phyloP scores from a whole-genome alignment of 805 yeast species.

The Candida boleticola region DNA sequence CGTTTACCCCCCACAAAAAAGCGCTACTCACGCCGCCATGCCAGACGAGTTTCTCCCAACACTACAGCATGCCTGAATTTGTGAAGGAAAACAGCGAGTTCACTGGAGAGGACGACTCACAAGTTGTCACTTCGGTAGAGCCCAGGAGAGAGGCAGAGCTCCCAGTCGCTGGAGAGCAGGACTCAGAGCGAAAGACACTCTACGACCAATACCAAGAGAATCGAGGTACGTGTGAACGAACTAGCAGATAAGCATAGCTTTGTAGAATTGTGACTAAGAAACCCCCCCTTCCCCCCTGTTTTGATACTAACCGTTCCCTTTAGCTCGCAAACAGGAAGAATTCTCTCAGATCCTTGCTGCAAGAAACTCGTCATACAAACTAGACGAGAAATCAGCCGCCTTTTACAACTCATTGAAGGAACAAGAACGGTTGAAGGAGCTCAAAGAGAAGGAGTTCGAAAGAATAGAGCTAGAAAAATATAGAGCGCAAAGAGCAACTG shows the following conservation, averaged over 20 bases:
- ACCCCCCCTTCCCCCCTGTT: too few species aligned
- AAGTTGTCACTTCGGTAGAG: neutral
- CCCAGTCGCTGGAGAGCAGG: constrained; percentile 11
- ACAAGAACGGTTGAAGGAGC: constrained; percentile 17
- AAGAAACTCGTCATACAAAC: constrained; percentile 39
- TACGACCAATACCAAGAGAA: constrained; percentile 42
- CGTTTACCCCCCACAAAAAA: too few species aligned
- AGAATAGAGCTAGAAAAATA: constrained; percentile 17
- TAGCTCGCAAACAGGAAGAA: constrained; percentile 32
- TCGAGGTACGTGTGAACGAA: constrained; percentile 32
- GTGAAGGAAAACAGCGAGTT: constrained; percentile 10
- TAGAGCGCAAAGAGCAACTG: constrained; percentile 1
- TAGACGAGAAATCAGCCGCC: constrained; percentile 34
- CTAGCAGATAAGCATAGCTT: too few species aligned
- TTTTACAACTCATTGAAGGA: constrained; percentile 30
- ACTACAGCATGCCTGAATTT: constrained; percentile 13
- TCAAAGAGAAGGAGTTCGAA: constrained; percentile 19
- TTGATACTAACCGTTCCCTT: neutral
- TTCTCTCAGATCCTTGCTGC: constrained; percentile 26
- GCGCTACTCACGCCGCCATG: too few species aligned
- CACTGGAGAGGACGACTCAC: constrained; percentile 1
- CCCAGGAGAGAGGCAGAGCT: neutral
- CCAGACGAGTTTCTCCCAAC: too few species aligned
- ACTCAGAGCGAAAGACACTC: constrained; percentile 34
- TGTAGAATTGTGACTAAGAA: too few species aligned